Base-by-base conservation (phyloP, 1,284 basidiomycete genomes). In the Tylopilus orsonianus region DNA sequence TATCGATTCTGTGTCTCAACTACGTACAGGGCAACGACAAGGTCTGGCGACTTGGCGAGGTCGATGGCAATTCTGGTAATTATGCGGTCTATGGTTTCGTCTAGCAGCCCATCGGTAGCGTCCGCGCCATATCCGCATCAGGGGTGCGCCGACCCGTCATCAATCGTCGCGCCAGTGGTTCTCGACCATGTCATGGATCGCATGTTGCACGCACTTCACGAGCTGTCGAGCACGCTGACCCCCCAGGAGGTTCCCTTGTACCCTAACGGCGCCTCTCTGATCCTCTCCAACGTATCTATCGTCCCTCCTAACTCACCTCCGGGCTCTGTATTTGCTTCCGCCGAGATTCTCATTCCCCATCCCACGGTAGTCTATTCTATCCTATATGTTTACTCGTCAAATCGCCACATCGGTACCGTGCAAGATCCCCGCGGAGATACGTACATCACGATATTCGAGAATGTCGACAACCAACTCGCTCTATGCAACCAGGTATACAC, bases 311-410 rank as follows among this genome's bases (percentile, higher is more conserved):
- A 75, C 54, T 72, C 71, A 36, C 77, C 80, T 0, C 53, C 69
- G 22, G 77, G 76, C 24, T 73, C 79, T 0, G 52, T 59, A 5
- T 82, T 75, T 58, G 77, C 75, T 8, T 81, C 74, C 1, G 82
- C 70, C 5, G 83, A 85, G 57, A 78, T 86, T 53, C 74, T 85
- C 41, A 75, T 83, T 48, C 80, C 83, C 0, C 46, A 70, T 5
- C 72, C 76, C 2, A 77, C 75, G 14, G 37, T 54, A 2, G 52
- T 8, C 5, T 41, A 32, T 41, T 74, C 74, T 0, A 71, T 55
- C 0, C 74, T 76, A 1, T 83, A 80, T 59, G 75, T 87, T 50
- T 87, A 86, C 66, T 75, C 75, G 23, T 84, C 82, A n/a, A 87
- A 87, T 68, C 75, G 85, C 45, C 83, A 86, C 61, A 75, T 64